Evolutionary conservation across 2,329 filamentous ascomycete genomes (phyloP).

Genomic region (Paraphoma sp.): DNA sequence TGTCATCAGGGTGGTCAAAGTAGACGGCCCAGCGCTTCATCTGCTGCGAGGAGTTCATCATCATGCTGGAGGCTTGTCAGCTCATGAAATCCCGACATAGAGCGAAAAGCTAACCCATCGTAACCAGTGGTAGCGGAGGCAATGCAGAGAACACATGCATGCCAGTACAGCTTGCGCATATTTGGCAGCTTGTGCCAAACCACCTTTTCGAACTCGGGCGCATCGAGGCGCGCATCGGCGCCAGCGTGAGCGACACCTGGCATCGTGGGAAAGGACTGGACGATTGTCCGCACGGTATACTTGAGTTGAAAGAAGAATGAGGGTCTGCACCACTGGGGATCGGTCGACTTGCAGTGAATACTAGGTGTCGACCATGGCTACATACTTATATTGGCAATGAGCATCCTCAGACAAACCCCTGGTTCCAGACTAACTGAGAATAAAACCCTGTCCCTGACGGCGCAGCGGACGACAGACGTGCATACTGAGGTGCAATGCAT

Average conservation of each 20-base stretch:
- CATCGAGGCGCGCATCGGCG: slow-evolving; percentile 48
- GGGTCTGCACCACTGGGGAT: slow-evolving; percentile 17
- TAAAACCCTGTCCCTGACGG: slow-evolving; percentile 10
- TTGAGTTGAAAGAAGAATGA: slow-evolving; percentile 2
- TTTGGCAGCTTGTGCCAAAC: slow-evolving; percentile 62
- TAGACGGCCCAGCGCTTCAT: slow-evolving; percentile 47
- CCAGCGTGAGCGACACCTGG: slow-evolving; percentile 13
- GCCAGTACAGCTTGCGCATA: slow-evolving; percentile 63
- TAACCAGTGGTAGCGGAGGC: slow-evolving; percentile 64
- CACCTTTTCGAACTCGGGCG: slow-evolving; percentile 59
- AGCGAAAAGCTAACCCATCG: slow-evolving; percentile 54
- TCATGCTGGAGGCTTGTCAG: slow-evolving; percentile 42
- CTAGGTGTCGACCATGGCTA: slow-evolving; percentile 10
- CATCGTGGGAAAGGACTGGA: slow-evolving; percentile 2
- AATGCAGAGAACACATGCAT: slow-evolving; percentile 57
- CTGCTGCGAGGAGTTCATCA: slow-evolving; percentile 54
- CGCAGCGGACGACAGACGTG: slow-evolving; percentile 22
- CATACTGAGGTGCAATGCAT: slow-evolving; percentile 20
- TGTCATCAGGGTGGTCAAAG: slow-evolving; percentile 48
- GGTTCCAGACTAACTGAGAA: slow-evolving; percentile 5
- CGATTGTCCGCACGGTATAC: slow-evolving; percentile 1
- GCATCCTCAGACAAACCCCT: slow-evolving; percentile 5
- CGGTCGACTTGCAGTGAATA: slow-evolving; percentile 19
- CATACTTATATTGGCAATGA: slow-evolving; percentile 25
- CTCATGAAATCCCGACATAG: too few relatives aligned